These are phyloP conservation scores for Jamesozyma jinghongensis DNA, from an alignment of 805 yeast species.

Conservation along the genomic window DNA sequence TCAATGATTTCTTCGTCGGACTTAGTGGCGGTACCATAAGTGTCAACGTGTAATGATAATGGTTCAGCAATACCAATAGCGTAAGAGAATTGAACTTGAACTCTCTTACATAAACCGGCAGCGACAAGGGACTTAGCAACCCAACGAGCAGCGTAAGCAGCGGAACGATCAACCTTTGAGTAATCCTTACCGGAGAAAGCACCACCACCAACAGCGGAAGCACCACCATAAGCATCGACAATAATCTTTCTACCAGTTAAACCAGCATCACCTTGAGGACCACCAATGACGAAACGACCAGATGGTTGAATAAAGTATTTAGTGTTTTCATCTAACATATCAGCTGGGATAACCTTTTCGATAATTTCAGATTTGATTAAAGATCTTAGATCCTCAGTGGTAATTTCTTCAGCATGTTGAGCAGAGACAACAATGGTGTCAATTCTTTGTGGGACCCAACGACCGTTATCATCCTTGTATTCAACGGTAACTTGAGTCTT, in stretches of 20 bases:
- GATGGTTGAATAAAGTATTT: constrained; percentile 98
- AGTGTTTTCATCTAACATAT: constrained; percentile 89
- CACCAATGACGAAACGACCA: constrained; percentile 99
- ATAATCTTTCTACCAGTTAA: constrained; percentile 98
- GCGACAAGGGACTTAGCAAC: constrained; percentile 95
- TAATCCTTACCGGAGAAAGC: constrained; percentile 99
- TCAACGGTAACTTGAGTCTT: constrained; percentile 99
- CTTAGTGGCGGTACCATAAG: constrained; percentile 94
- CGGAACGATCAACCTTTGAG: constrained; percentile 99
- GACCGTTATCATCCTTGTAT: constrained; percentile 89
- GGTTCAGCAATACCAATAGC: constrained; percentile 99
- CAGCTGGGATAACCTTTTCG: constrained; percentile 85
- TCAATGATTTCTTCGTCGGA: constrained; percentile 83
- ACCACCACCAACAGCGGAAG: constrained; percentile 99
- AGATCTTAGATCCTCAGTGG: constrained; percentile 83
- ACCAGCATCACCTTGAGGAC: constrained; percentile 99
- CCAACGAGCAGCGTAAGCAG: constrained; percentile 99
- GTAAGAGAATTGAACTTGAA: constrained; percentile 95
- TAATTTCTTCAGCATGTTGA: constrained; percentile 93
- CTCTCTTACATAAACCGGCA: constrained; percentile 95
- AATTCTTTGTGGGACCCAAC: constrained; percentile 90
- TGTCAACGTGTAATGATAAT: constrained; percentile 91
- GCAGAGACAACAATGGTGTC: constrained; percentile 97
- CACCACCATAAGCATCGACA: constrained; percentile 99
- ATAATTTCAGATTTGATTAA: constrained; percentile 72